Conservation (phyloP, 345 rosid genomes). For the Citrus sp. region DNA sequence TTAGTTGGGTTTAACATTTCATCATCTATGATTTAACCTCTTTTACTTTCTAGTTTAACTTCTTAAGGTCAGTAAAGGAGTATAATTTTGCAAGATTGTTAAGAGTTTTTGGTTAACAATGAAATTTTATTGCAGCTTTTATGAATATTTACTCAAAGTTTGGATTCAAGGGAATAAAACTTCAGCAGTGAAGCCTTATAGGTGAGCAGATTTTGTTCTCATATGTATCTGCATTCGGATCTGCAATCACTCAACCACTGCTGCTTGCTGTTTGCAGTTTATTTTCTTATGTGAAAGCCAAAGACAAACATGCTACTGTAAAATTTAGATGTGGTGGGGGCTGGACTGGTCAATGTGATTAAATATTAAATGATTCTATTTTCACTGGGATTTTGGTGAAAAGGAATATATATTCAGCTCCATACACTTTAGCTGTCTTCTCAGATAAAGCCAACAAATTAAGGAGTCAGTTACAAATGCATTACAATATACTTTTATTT, state of each 20-base stretch:
- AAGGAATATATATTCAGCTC: too few species aligned
- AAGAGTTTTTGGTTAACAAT: background rate
- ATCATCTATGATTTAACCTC: background rate
- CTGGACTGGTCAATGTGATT: background rate
- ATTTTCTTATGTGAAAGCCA: background rate
- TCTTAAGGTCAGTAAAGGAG: background rate
- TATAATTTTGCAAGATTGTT: background rate
- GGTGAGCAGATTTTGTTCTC: slow-evolving; percentile 41
- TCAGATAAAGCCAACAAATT: background rate
- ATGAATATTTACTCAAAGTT: slow-evolving; percentile 95
- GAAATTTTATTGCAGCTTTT: slow-evolving; percentile 58
- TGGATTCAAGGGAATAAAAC: slow-evolving; percentile 98
- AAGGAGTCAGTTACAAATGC: background rate
- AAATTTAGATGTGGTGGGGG: background rate
- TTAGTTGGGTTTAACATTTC: background rate
- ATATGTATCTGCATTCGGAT: background rate
- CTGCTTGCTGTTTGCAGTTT: background rate
- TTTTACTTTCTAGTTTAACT: background rate
- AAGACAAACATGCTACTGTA: background rate
- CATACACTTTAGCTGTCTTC: background rate
- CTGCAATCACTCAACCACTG: background rate
- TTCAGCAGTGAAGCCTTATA: slow-evolving; percentile 61
- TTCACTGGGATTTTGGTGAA: too few species aligned
- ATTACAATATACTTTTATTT: background rate
- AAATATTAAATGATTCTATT: background rate